Evolutionary conservation across 2,329 filamentous ascomycete species (phyloP).

Genomic region (Tympanopsis confertula): DNA sequence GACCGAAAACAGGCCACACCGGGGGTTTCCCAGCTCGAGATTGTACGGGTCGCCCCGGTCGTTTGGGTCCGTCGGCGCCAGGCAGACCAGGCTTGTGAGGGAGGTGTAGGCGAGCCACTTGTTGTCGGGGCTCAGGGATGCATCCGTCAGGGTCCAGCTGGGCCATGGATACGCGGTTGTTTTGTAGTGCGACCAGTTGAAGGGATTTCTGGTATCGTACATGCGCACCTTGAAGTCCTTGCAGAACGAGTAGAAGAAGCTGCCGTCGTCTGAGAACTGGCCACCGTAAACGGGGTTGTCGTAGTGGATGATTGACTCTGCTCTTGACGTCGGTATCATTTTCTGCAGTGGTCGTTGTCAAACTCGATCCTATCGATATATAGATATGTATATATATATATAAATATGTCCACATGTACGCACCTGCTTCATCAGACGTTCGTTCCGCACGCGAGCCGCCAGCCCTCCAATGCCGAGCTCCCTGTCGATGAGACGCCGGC

Average conservation of each 20-base stretch:
- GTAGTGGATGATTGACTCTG: constrained; percentile 82
- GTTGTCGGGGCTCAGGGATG: constrained; percentile 82
- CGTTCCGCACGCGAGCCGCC: constrained; percentile 46
- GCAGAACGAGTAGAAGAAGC: constrained; percentile 88
- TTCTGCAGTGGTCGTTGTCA: too few relatives aligned
- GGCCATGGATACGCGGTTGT: constrained; percentile 75
- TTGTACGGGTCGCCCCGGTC: constrained; percentile 70
- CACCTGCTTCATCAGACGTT: constrained; percentile 57
- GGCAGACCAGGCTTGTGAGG: constrained; percentile 70
- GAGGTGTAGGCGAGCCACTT: constrained; percentile 84
- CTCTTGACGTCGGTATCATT: constrained; percentile 65
- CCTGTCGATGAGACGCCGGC: constrained; percentile 64
- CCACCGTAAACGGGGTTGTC: constrained; percentile 82
- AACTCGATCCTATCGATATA: too few relatives aligned
- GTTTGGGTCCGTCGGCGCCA: constrained; percentile 76
- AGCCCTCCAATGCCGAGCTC: constrained; percentile 64
- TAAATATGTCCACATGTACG: constrained; percentile 6
- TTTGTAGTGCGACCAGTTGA: constrained; percentile 93
- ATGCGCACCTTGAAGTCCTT: constrained; percentile 91
- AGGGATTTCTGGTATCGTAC: constrained; percentile 95
- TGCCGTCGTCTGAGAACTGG: constrained; percentile 92
- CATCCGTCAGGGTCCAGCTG: constrained; percentile 93
- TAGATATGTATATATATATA: background rate
- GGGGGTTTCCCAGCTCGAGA: constrained; percentile 50
- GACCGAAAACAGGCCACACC: constrained; percentile 72